A percentile compares a stretch with the other conserved stretches of the same genome.
Evolutionary conservation across 2,329 filamentous ascomycete genomes (phyloP).

Genomic region (Lithohypha guttulata): DNA sequence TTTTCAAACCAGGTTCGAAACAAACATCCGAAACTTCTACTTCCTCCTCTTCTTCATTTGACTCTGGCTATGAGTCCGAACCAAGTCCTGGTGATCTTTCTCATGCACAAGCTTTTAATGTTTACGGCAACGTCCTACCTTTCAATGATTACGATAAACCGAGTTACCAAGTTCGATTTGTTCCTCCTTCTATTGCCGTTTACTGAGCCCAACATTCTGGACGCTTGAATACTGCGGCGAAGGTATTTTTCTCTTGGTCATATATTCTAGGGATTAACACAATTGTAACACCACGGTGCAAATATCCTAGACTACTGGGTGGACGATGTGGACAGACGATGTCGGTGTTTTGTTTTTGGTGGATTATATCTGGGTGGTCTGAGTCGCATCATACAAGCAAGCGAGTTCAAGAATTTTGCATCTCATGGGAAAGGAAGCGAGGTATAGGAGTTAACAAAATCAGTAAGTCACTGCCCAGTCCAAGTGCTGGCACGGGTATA

Average conservation of each 20-base stretch:
- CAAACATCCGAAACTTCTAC: constrained; percentile 21
- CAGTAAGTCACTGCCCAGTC: constrained; percentile 6
- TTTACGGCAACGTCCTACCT: constrained; percentile 22
- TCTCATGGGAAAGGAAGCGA: no score
- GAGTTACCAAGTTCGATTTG: constrained; percentile 14
- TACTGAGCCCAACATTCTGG: no score
- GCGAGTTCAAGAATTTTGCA: neutral
- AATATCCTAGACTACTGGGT: neutral
- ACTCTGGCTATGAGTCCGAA: constrained; percentile 23
- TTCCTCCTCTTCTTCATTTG: constrained; percentile 19
- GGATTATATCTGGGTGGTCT: no score
- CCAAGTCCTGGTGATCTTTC: constrained; percentile 7
- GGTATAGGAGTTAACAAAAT: no score
- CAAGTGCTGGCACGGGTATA: constrained; percentile 9
- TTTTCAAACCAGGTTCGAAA: constrained; percentile 20
- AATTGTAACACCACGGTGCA: constrained; percentile 6
- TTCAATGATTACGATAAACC: constrained; percentile 18
- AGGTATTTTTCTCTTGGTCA: neutral
- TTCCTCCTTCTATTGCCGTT: constrained; percentile 16
- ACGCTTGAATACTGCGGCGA: no score
- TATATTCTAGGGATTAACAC: no score
- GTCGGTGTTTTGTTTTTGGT: no score
- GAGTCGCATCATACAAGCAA: no score
- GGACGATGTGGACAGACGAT: no score
- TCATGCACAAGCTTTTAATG: constrained; percentile 19